phyloP scores from a whole-genome alignment of 257 asterid species.

The Anisodus tanguticus region DNA sequence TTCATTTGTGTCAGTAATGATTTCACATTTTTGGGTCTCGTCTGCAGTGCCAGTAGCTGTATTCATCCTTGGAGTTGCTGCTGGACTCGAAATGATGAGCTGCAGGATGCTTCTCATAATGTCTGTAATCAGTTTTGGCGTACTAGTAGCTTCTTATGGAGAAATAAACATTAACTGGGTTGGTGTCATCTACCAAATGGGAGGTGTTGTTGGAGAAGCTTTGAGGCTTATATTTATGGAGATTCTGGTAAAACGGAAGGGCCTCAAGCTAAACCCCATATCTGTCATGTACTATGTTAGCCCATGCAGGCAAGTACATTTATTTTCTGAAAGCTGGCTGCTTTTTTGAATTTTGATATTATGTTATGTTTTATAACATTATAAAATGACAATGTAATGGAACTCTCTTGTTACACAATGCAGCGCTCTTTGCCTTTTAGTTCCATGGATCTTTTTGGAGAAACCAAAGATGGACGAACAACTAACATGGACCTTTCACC shows the following conservation, averaged over 20 bases:
- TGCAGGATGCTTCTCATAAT: constrained; percentile 88
- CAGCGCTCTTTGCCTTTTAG: constrained; percentile 94
- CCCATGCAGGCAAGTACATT: constrained; percentile 37
- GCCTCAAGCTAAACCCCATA: constrained; percentile 31
- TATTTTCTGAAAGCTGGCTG: background rate
- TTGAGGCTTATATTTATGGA: constrained; percentile 37
- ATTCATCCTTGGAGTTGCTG: constrained; percentile 87
- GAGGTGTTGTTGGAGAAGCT: constrained; percentile 44
- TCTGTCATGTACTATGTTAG: constrained; percentile 81
- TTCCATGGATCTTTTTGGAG: constrained; percentile 96
- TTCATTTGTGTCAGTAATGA: background rate
- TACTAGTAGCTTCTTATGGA: constrained; percentile 92
- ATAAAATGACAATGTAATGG: background rate
- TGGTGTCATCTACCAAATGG: constrained; percentile 99
- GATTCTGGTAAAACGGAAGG: constrained; percentile 36
- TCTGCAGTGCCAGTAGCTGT: constrained; percentile 98
- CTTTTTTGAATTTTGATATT: background rate
- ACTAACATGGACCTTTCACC: constrained; percentile 78
- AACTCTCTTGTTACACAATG: constrained; percentile 35
- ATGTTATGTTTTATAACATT: background rate
- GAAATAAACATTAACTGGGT: constrained; percentile 89
- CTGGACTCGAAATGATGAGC: constrained; percentile 98
- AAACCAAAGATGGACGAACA: constrained; percentile 82
- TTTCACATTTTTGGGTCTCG: constrained; percentile 33
- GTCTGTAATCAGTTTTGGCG: constrained; percentile 97